Evolutionary conservation across 163 green algal species (phyloP).

Genomic region (Prototheca stagnorum): DNA sequence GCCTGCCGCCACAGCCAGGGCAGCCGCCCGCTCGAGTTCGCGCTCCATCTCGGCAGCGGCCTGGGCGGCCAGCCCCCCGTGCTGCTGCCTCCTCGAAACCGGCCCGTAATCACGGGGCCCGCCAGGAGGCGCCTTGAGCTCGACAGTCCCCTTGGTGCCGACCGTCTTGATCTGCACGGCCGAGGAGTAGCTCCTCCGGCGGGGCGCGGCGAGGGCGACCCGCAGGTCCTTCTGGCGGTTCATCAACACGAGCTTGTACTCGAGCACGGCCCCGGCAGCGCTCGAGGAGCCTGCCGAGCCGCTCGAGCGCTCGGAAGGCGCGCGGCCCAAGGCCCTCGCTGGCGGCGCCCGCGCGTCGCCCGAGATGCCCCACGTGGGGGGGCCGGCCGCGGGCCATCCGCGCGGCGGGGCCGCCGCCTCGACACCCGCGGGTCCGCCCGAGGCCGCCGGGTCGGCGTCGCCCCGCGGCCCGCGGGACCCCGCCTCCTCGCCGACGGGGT

Average conservation of each 20-base stretch:
- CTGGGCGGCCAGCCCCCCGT: neutral
- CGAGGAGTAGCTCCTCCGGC: conserved; percentile 17
- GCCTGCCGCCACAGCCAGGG: no score
- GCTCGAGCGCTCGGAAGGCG: neutral
- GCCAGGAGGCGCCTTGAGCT: conserved; percentile 24
- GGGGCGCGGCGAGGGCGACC: conserved; percentile 21
- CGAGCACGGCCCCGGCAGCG: conserved; percentile 7
- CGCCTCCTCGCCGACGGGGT: neutral
- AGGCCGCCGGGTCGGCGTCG: neutral
- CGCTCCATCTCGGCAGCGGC: neutral
- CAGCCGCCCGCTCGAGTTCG: no score
- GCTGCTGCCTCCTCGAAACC: no score
- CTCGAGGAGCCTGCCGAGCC: conserved; percentile 2
- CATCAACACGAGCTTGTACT: conserved; percentile 39
- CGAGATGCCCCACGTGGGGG: no score
- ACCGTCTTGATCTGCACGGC: conserved; percentile 40
- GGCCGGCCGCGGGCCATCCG: neutral
- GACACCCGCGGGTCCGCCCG: neutral
- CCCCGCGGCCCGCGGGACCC: neutral
- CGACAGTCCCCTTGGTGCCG: conserved; percentile 35
- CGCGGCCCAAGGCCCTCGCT: neutral
- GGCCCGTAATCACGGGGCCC: no score
- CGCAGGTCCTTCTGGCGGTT: conserved; percentile 49
- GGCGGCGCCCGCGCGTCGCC: neutral
- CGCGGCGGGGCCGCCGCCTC: conserved; percentile 2